phyloP scores from a whole-genome alignment of 192 early-diverging fungal species.

The Phycomyces nitens region DNA sequence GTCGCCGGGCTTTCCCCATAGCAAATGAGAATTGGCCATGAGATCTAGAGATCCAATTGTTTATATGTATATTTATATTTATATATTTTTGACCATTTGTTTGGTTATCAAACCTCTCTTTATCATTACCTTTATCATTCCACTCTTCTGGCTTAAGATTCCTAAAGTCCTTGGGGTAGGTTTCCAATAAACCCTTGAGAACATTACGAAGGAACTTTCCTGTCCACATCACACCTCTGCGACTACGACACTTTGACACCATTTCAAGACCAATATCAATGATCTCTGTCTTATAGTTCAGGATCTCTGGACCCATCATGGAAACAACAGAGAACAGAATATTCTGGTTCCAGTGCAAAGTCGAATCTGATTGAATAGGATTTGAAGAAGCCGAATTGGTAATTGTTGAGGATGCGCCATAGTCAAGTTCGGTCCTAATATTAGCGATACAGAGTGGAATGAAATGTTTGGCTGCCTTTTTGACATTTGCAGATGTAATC shows the following conservation, averaged over 20 bases:
- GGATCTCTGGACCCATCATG: conserved; percentile 43
- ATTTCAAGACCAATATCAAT: conserved; percentile 44
- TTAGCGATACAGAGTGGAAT: conserved; percentile 53
- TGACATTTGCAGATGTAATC: conserved; percentile 38
- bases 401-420: conserved; percentile 57
- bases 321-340: conserved; percentile 57
- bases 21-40: conserved; percentile 61
- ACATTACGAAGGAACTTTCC: conserved; percentile 54
- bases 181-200: conserved; percentile 42
- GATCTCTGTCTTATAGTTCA: conserved; percentile 50
- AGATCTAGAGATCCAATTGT: conserved; percentile 37
- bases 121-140: conserved; percentile 46
- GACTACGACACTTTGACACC: conserved; percentile 52
- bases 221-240: conserved; percentile 69
- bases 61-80: too few species aligned
- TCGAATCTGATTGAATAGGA: conserved; percentile 52
- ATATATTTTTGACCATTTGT: too few species aligned
- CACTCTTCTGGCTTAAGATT: conserved; percentile 49
- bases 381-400: conserved; percentile 41
- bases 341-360: conserved; percentile 76
- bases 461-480: conserved; percentile 48
- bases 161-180: conserved; percentile 58
- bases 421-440: conserved; percentile 62
- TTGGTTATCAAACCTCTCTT: too few species aligned
- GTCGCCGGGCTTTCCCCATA: conserved; percentile 71